Evolutionary conservation across 1,284 basidiomycete species (phyloP).

Genomic region (Thelephora terrestris): DNA sequence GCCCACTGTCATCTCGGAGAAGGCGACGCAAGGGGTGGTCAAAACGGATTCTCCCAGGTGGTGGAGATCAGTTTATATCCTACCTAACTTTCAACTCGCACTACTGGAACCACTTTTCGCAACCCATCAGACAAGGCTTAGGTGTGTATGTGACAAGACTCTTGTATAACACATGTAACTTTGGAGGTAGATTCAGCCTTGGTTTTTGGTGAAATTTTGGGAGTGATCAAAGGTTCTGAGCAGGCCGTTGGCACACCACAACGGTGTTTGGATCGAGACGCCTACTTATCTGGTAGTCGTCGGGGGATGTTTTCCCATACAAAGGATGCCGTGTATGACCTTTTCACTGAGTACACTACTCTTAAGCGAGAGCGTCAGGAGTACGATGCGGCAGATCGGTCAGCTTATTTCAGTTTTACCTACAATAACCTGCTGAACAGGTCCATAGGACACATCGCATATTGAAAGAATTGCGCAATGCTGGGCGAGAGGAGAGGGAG

Average conservation of each 20-base stretch:
- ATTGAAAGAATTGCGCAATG: constrained; percentile 16
- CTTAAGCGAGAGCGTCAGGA: constrained; percentile 33
- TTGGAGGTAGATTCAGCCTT: constrained; percentile 36
- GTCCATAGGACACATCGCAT: constrained; percentile 33
- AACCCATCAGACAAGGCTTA: constrained; percentile 45
- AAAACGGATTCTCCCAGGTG: constrained; percentile 21
- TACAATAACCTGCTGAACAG: background rate
- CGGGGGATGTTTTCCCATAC: constrained; percentile 38
- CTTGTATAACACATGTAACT: background rate
- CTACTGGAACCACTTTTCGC: constrained; percentile 33
- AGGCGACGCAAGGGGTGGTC: constrained; percentile 3
- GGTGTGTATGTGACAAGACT: constrained; percentile 32
- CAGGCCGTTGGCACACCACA: constrained; percentile 23
- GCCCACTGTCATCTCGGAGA: too few relatives aligned
- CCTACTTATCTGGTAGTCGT: constrained; percentile 35
- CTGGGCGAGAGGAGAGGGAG: too few relatives aligned
- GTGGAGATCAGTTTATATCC: too few relatives aligned
- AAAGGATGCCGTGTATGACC: constrained; percentile 32
- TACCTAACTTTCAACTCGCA: constrained; percentile 31
- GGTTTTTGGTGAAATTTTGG: constrained; percentile 52
- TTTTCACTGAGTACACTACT: constrained; percentile 41
- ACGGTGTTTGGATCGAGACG: constrained; percentile 30
- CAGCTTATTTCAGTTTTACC: background rate
- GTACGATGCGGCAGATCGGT: constrained; percentile 50
- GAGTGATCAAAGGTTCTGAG: constrained; percentile 54